A percentile compares a stretch with the other conserved stretches of the same genome.
Evolutionary conservation across 2,329 filamentous ascomycete species (phyloP).

Genomic region (Proliferodiscus dingleyae): DNA sequence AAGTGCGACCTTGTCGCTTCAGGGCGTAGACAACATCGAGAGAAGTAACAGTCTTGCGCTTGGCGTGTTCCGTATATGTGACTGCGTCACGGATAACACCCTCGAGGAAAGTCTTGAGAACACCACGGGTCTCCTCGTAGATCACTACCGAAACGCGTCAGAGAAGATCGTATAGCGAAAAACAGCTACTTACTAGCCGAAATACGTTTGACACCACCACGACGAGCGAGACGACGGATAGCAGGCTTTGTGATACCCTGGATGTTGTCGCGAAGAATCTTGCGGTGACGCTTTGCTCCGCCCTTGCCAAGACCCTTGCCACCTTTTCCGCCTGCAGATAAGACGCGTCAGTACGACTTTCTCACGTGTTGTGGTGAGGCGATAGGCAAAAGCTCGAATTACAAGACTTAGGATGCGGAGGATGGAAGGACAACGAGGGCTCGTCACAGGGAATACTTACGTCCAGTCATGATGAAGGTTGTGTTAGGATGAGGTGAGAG

Average conservation of each 20-base stretch:
- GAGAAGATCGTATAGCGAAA: not conserved
- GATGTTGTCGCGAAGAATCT: slow-evolving; percentile 99
- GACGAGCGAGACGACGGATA: slow-evolving; percentile 95
- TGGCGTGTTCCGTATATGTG: slow-evolving; percentile 61
- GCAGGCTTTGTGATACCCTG: slow-evolving; percentile 99
- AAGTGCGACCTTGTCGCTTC: slow-evolving; percentile 61
- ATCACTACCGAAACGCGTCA: slow-evolving; percentile 10
- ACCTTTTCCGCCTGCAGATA: slow-evolving; percentile 45
- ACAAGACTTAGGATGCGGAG: slow-evolving; percentile 1
- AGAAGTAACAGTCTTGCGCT: slow-evolving; percentile 68
- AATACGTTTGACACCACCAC: slow-evolving; percentile 99
- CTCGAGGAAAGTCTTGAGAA: slow-evolving; percentile 80
- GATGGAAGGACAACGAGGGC: not conserved
- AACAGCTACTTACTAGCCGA: slow-evolving; percentile 66
- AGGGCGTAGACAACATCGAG: slow-evolving; percentile 62
- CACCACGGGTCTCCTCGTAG: slow-evolving; percentile 63
- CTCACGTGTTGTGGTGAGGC: not conserved
- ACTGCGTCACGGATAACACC: slow-evolving; percentile 62
- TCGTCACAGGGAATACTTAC: slow-evolving; percentile 38
- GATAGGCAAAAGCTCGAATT: too few relatives aligned
- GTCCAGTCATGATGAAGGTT: slow-evolving; percentile 53
- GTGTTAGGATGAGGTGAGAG: slow-evolving; percentile 23
- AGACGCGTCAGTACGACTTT: slow-evolving; percentile 20
- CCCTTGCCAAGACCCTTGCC: slow-evolving; percentile 98
- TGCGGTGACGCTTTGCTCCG: slow-evolving; percentile 96